These are phyloP conservation scores for Pseudocercospora fijiensis DNA, from an alignment of 2,329 filamentous ascomycete species.

Conservation along the genomic window DNA sequence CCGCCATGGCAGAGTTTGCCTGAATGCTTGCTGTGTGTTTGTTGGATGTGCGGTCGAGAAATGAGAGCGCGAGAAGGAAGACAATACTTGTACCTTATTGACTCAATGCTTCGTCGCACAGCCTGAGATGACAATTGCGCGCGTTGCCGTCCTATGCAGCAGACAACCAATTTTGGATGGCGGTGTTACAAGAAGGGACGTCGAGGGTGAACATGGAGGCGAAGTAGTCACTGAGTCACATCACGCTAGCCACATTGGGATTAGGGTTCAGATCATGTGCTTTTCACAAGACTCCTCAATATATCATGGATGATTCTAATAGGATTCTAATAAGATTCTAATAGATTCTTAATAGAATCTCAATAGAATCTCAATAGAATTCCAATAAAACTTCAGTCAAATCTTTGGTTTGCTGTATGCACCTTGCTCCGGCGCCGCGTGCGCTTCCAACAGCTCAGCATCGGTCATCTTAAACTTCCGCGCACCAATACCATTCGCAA, in stretches of 20 bases:
- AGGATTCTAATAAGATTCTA: too few species aligned
- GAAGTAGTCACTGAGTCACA: background rate
- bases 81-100: background rate
- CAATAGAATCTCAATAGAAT: too few species aligned
- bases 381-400: too few species aligned
- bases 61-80: background rate
- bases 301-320: too few species aligned
- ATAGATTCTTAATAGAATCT: too few species aligned
- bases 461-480: conserved; percentile 40
- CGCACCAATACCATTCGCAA: conserved; percentile 49
- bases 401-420: too few species aligned
- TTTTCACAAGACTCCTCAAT: background rate
- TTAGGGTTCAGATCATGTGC: background rate
- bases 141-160: background rate
- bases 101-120: background rate
- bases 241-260: background rate
- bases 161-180: background rate
- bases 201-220: background rate
- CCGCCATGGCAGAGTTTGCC: background rate
- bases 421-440: background rate
- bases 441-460: conserved; percentile 23
- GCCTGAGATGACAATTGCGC: background rate
- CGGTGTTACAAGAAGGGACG: background rate
- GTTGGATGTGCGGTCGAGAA: background rate
- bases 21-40: background rate